Evolutionary conservation across 495 filamentous ascomycete species (phyloP).

Genomic region (Wilcoxina mikolae): DNA sequence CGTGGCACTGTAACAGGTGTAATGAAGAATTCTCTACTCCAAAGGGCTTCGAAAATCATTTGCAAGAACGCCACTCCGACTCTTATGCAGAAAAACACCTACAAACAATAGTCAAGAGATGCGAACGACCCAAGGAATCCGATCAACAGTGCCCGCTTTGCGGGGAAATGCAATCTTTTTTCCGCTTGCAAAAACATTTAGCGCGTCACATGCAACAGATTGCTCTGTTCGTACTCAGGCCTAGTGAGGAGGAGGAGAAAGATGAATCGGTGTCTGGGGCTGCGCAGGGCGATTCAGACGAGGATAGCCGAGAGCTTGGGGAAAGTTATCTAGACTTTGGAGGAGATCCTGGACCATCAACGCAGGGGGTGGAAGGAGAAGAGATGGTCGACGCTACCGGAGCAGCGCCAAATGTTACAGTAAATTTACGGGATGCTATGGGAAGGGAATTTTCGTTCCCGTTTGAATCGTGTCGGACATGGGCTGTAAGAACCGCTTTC

Average conservation of each 20-base stretch:
- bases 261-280: not conserved
- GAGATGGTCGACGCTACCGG: no score
- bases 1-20: slow-evolving; percentile 19
- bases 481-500: not conserved
- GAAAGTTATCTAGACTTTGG: not conserved
- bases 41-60: slow-evolving; percentile 7
- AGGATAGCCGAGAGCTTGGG: not conserved
- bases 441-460: not conserved
- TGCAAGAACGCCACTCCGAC: slow-evolving; percentile 4
- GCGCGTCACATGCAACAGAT: slow-evolving; percentile 23
- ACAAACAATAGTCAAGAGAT: slow-evolving; percentile 8
- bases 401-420: no score
- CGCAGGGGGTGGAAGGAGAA: no score
- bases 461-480: not conserved
- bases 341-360: no score
- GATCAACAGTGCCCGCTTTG: slow-evolving; percentile 15
- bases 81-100: slow-evolving; percentile 3
- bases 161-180: not conserved
- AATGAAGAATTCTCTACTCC: not conserved
- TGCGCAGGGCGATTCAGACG: not conserved
- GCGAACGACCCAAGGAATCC: slow-evolving; percentile 10
- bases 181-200: slow-evolving; percentile 14
- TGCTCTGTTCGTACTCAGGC: slow-evolving; percentile 19
- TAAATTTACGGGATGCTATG: not conserved
- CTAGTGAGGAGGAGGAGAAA: no score